phyloP scores from a whole-genome alignment of 192 early-diverging fungal species.

The Coemansia javaensis region DNA sequence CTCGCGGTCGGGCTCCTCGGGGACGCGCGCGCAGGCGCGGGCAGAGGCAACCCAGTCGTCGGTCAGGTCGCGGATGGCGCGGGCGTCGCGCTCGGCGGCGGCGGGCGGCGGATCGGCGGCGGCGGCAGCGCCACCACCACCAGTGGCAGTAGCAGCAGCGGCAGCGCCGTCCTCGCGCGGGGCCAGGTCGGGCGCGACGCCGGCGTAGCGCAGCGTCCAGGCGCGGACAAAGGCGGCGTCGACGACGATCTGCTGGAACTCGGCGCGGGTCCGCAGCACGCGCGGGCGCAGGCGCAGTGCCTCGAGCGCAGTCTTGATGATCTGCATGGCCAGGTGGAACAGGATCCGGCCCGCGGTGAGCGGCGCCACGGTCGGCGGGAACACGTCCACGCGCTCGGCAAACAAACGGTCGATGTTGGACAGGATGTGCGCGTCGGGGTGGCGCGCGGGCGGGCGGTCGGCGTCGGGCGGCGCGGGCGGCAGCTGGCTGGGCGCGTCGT shows the following conservation, averaged over 20 bases:
- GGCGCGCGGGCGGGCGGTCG: background rate
- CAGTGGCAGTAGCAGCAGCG: background rate
- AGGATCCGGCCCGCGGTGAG: conserved; percentile 35
- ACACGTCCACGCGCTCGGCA: conserved; percentile 49
- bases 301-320: conserved; percentile 39
- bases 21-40: conserved; percentile 16
- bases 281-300: conserved; percentile 18
- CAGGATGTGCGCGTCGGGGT: conserved; percentile 26
- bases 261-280: background rate
- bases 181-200: conserved; percentile 19
- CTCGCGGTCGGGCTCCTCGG: conserved; percentile 3
- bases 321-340: conserved; percentile 38
- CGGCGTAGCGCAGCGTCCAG: conserved; percentile 43
- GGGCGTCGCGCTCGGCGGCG: conserved; percentile 29
- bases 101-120: background rate
- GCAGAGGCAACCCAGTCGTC: conserved; percentile 43
- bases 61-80: conserved; percentile 28
- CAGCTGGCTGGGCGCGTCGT: background rate
- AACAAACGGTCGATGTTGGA: conserved; percentile 50
- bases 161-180: too few species aligned
- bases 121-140: background rate
- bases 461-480: background rate
- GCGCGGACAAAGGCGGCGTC: conserved; percentile 36
- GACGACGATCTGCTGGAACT: conserved; percentile 31
- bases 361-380: conserved; percentile 18